A percentile compares a stretch with the other conserved stretches of the same genome.
Conservation (phyloP, 345 rosid species). For the Passiflora organensis region DNA sequence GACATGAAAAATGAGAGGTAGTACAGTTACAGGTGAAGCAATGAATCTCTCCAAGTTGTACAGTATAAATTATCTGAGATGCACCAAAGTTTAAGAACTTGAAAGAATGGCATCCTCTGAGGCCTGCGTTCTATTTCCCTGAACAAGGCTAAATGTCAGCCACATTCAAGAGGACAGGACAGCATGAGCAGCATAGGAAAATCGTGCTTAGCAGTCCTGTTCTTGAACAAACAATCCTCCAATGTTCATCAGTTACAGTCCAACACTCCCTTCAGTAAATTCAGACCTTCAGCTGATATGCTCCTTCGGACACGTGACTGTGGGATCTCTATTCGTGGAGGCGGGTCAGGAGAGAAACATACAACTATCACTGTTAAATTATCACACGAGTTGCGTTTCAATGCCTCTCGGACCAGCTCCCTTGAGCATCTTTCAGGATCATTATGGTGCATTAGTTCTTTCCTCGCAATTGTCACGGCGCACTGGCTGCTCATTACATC, state of each 20-base stretch:
- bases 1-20: slow-evolving; percentile 4
- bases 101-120: slow-evolving; percentile 21
- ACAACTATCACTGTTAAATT: slow-evolving; percentile 76
- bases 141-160: slow-evolving; percentile 11
- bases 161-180: slow-evolving; percentile 7
- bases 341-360: slow-evolving; percentile 83
- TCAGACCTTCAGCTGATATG: slow-evolving; percentile 84
- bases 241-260: slow-evolving; percentile 51
- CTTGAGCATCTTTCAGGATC: slow-evolving; percentile 93
- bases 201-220: slow-evolving; percentile 6
- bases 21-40: slow-evolving; percentile 14
- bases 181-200: slow-evolving; percentile 5
- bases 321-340: slow-evolving; percentile 70
- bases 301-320: slow-evolving; percentile 63
- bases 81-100: slow-evolving; percentile 21
- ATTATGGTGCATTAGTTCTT: slow-evolving; percentile 82
- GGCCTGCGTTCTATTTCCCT: slow-evolving; percentile 9
- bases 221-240: not conserved
- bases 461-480: slow-evolving; percentile 80
- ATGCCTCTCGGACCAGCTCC: slow-evolving; percentile 87
- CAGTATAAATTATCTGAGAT: slow-evolving; percentile 28
- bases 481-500: slow-evolving; percentile 98
- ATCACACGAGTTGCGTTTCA: slow-evolving; percentile 70
- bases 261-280: slow-evolving; percentile 73
- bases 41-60: slow-evolving; percentile 20